phyloP scores from a whole-genome alignment of 2,329 filamentous ascomycete genomes.

The Bipolaris victoriae region DNA sequence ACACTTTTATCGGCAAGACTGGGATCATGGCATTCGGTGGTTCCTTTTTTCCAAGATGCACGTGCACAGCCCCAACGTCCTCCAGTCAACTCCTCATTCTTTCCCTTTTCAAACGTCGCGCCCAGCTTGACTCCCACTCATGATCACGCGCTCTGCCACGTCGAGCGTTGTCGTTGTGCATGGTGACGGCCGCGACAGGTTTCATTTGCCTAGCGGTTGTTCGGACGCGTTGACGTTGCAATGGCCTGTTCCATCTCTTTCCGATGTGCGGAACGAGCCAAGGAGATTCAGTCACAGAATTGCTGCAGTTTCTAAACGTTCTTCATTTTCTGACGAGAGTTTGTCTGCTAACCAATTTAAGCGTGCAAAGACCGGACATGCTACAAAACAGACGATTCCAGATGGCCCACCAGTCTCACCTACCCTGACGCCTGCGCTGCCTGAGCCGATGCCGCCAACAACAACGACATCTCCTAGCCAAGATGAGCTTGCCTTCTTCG shows the following conservation, averaged over 20 bases:
- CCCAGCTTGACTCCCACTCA: not conserved
- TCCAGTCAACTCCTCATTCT: not conserved
- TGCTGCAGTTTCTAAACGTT: not conserved
- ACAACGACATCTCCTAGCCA: conserved; percentile 74
- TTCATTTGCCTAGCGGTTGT: not conserved
- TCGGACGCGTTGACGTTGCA: not conserved
- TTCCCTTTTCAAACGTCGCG: not conserved
- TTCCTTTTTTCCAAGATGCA: conserved; percentile 8
- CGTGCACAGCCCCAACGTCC: conserved; percentile 8
- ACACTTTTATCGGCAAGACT: conserved; percentile 4
- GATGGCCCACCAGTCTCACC: conserved; percentile 73
- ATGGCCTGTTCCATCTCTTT: not conserved
- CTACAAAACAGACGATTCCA: conserved; percentile 65
- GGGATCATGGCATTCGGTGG: conserved; percentile 2
- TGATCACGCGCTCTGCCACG: not conserved
- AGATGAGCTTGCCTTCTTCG: conserved; percentile 93
- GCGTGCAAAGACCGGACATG: conserved; percentile 72
- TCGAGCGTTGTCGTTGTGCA: not conserved
- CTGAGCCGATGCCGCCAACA: conserved; percentile 82
- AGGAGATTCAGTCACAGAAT: not conserved
- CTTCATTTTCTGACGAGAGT: not conserved
- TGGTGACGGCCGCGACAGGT: not conserved
- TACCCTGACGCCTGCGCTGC: conserved; percentile 84
- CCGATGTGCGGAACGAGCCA: not conserved
- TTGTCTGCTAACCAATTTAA: conserved; percentile 43